These are phyloP conservation scores for Sphaerosporella brunnea DNA, from an alignment of 495 filamentous ascomycete genomes.

Conservation along the genomic window DNA sequence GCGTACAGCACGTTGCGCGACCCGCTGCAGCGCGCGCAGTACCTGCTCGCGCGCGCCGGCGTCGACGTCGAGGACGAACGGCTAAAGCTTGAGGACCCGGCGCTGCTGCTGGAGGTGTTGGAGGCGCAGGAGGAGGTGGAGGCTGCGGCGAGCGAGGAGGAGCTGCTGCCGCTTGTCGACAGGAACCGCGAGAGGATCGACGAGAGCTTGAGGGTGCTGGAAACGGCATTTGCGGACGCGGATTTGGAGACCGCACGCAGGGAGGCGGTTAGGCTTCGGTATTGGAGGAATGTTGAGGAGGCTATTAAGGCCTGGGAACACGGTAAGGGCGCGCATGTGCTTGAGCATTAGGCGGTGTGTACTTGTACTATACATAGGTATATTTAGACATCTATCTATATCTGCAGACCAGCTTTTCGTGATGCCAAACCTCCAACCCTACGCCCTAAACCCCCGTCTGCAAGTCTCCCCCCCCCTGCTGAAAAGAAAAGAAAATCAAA, in stretches of 20 bases:
- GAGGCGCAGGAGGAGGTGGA: slow-evolving; percentile 76
- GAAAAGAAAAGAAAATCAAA: too few relatives aligned
- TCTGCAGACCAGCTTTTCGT: too few relatives aligned
- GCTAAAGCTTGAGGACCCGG: slow-evolving; percentile 48
- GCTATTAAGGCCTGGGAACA: slow-evolving; percentile 68
- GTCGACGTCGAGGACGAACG: slow-evolving; percentile 65
- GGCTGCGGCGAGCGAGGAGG: slow-evolving; percentile 46
- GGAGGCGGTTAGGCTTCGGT: slow-evolving; percentile 63
- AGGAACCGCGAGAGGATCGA: slow-evolving; percentile 52
- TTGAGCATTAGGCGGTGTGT: too few relatives aligned
- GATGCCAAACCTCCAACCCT: too few relatives aligned
- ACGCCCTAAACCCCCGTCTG: too few relatives aligned
- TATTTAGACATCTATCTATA: too few relatives aligned
- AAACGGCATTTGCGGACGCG: slow-evolving; percentile 42
- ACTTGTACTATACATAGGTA: too few relatives aligned
- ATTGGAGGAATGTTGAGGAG: slow-evolving; percentile 80
- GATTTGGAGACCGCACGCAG: slow-evolving; percentile 48
- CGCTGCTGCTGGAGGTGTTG: slow-evolving; percentile 71
- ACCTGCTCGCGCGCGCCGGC: slow-evolving; percentile 53
- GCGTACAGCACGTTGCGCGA: slow-evolving; percentile 68
- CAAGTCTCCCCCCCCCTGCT: too few relatives aligned
- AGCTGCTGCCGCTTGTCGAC: slow-evolving; percentile 39
- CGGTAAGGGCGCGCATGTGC: too few relatives aligned
- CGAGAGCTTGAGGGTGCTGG: slow-evolving; percentile 41
- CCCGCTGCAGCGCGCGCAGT: slow-evolving; percentile 67